Evolutionary conservation across 257 asterid genomes (phyloP), one percentile per base, ranked within the genome.

Genomic region (Phtheirospermum japonicum): DNA sequence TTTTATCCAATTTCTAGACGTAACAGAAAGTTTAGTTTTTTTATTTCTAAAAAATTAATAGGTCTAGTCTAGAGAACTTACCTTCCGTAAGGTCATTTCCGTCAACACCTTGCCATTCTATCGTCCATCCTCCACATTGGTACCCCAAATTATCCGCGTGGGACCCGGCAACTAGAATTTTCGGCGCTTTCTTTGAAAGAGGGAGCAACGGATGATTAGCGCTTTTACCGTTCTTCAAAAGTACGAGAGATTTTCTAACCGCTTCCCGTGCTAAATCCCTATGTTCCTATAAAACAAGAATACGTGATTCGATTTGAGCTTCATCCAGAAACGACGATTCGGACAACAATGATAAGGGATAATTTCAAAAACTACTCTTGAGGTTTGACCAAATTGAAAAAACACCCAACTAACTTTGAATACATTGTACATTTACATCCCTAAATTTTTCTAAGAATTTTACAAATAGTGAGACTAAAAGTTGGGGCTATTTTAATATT

Each of bases 71-170:
- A 9, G 4, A 46, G 26, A 39, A 74, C 76, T 2, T 89, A 87
- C 97, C 96, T 1, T 50, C 57, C 49, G 87, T 88, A 52, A 75
- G 75, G 57, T 87, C 89, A 52, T 90, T 90, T 78, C 95, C 89
- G 9, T 18, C 54, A 50, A 76, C 74, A 3, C 98, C 98, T 34
- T 85, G 98, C 98, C 98, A 90, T 33, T 80, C 76, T 0, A 87
- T 80, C n/a, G 97, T 87, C 97, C 96, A 90, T 6, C 96, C 98
- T 13, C 98, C 95, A 65, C 98, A 88, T 64, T 90, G 96, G 79
- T 80, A 76, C 0, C 98, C 98, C 70, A 90, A 74, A 72, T 90
- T 88, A 68, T 90, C 79, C 0, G 98, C 96, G 71, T 90, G 98
- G 63, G 72, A 79, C 71, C 95, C 98, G 0, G 95, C 88, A 40